Evolutionary conservation across 768 basidiomycete species (phyloP).

Genomic region (Gelatoporia subvermispora): DNA sequence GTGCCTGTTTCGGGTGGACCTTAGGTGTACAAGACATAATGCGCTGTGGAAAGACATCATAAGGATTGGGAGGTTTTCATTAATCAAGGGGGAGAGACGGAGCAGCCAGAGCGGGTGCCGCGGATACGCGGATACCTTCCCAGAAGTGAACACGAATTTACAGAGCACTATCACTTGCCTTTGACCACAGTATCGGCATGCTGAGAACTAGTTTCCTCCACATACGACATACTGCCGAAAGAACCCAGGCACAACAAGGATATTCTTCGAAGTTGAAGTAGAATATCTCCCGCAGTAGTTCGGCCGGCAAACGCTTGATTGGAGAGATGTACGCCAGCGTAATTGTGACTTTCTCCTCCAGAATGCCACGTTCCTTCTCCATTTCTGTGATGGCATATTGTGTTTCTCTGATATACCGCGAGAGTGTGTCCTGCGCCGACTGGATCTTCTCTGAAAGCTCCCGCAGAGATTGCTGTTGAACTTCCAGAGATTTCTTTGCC

Average conservation of each 20-base stretch:
- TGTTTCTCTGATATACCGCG: constrained; percentile 53
- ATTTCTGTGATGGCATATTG: constrained; percentile 50
- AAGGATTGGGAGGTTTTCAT: no score
- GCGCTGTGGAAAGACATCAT: no score
- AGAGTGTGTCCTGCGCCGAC: constrained; percentile 49
- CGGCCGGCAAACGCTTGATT: constrained; percentile 64
- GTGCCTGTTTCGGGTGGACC: no score
- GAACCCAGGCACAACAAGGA: constrained; percentile 72
- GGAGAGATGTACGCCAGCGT: constrained; percentile 68
- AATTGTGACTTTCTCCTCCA: constrained; percentile 45
- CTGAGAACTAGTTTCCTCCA: constrained; percentile 64
- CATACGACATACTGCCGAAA: constrained; percentile 59
- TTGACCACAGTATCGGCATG: constrained; percentile 74
- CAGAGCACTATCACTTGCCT: constrained; percentile 28
- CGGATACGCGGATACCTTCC: no score
- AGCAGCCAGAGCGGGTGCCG: no score
- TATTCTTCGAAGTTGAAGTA: constrained; percentile 62
- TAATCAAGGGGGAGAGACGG: no score
- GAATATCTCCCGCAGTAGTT: constrained; percentile 73
- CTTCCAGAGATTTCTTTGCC: constrained; percentile 44
- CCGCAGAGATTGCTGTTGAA: constrained; percentile 19
- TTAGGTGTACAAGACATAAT: no score
- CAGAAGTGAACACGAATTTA: no score
- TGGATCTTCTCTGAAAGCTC: constrained; percentile 44
- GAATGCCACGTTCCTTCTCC: constrained; percentile 38